phyloP scores from a whole-genome alignment of 495 filamentous ascomycete genomes.

The Neurospora cerealis region DNA sequence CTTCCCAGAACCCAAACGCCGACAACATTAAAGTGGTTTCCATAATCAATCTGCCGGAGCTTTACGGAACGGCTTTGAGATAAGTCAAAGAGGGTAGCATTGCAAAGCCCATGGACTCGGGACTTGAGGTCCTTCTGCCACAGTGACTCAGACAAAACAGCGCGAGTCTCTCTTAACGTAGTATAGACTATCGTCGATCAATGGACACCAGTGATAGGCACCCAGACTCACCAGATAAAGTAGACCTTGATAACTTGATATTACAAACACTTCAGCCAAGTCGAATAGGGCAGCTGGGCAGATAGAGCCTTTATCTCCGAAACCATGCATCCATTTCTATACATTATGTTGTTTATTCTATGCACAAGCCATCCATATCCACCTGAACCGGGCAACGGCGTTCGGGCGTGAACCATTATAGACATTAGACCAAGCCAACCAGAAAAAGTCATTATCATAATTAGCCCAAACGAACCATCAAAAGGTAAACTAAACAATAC shows the following conservation, averaged over 20 bases:
- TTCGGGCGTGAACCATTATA: neutral
- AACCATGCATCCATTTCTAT: neutral
- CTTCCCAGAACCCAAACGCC: neutral
- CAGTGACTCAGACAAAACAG: neutral
- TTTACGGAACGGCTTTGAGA: neutral
- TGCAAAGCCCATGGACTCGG: neutral
- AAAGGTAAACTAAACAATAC: neutral
- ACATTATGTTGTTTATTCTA: neutral
- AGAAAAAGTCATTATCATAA: neutral
- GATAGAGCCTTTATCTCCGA: neutral
- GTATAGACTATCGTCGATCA: neutral
- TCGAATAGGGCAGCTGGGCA: neutral
- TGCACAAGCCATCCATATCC: neutral
- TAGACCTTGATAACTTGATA: neutral
- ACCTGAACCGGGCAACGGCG: neutral
- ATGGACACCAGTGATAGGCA: neutral
- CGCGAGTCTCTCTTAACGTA: too few relatives aligned
- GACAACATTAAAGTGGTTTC: neutral
- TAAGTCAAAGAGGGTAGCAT: neutral
- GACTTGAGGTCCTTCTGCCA: neutral
- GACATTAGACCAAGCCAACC: neutral
- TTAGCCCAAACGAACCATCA: neutral
- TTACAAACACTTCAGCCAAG: neutral
- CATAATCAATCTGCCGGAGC: neutral
- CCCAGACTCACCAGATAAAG: neutral